Percentiles rank a stretch among this genome's conserved stretches.
Conservation (phyloP, 305 asterid genomes). For the Coffea humblotiana region DNA sequence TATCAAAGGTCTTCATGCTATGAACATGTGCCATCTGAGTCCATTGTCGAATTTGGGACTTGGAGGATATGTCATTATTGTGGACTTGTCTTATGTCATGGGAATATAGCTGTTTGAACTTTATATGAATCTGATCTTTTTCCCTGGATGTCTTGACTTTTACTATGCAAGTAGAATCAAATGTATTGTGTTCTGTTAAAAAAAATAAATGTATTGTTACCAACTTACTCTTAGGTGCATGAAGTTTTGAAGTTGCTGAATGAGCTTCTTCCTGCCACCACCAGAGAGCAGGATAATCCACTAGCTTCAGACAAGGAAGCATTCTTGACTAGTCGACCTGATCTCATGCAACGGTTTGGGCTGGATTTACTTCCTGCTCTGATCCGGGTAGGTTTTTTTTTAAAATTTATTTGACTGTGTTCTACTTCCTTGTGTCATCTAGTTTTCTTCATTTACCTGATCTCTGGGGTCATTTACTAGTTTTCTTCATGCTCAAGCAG, state of each 20-base stretch:
- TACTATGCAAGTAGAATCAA: neutral
- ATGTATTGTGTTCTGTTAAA: neutral
- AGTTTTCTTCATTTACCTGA: slow-evolving; percentile 25
- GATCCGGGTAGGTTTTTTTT: slow-evolving; percentile 62
- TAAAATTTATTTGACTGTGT: slow-evolving; percentile 13
- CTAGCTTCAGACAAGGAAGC: slow-evolving; percentile 60
- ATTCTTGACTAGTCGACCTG: slow-evolving; percentile 66
- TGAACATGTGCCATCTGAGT: neutral
- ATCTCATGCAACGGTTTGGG: slow-evolving; percentile 74
- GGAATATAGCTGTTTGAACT: neutral
- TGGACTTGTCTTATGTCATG: neutral
- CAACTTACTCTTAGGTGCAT: slow-evolving; percentile 49
- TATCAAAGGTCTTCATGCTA: neutral
- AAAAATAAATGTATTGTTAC: slow-evolving; percentile 13
- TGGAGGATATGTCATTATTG: neutral
- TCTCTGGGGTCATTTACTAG: slow-evolving; percentile 16
- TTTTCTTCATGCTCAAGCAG: slow-evolving; percentile 51
- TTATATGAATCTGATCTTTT: neutral
- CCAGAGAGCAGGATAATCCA: slow-evolving; percentile 47
- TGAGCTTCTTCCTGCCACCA: slow-evolving; percentile 73
- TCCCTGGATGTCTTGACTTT: neutral
- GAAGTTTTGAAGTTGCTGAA: slow-evolving; percentile 81
- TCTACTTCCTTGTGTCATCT: slow-evolving; percentile 13
- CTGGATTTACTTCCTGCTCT: slow-evolving; percentile 78
- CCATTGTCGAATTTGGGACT: neutral